phyloP scores from a whole-genome alignment of 2,329 filamentous ascomycete species.

The Neonectria magnoliae region DNA sequence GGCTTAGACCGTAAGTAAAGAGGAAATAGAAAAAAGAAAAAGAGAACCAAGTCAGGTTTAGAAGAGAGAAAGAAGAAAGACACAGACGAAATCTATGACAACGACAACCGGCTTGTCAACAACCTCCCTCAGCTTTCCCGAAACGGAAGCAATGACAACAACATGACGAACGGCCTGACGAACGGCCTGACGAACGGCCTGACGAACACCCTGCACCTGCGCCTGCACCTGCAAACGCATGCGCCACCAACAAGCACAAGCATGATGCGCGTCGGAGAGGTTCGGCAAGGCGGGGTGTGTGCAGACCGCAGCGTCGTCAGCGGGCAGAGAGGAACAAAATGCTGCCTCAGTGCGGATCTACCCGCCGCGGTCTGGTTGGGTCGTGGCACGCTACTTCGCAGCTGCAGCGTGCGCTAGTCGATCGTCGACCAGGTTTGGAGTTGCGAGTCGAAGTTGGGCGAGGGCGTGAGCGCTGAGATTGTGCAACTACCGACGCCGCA shows the following conservation, averaged over 20 bases:
- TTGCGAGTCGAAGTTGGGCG: constrained; percentile 13
- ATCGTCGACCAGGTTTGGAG: constrained; percentile 22
- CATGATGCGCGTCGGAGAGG: constrained; percentile 17
- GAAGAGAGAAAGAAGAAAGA: neutral
- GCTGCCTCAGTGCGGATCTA: constrained; percentile 40
- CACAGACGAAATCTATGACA: constrained; percentile 29
- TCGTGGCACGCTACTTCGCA: constrained; percentile 8
- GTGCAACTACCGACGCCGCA: constrained; percentile 37
- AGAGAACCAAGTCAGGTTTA: constrained; percentile 20
- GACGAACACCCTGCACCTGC: neutral
- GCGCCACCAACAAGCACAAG: constrained; percentile 15
- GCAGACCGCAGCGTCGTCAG: neutral
- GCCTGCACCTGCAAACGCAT: constrained; percentile 6
- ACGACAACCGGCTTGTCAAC: constrained; percentile 17
- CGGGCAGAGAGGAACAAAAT: constrained; percentile 11
- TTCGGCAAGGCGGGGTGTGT: constrained; percentile 16
- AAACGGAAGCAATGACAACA: constrained; percentile 25
- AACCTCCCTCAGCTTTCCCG: constrained; percentile 8
- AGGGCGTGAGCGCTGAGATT: constrained; percentile 20
- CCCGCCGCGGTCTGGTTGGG: constrained; percentile 40
- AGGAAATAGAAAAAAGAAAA: constrained; percentile 3
- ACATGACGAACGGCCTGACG: constrained; percentile 23
- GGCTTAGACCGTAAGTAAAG: constrained; percentile 5
- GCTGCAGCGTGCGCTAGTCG: constrained; percentile 21
- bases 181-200: no score